Evolutionary conservation across 1,284 basidiomycete species (phyloP).

Genomic region (Flammula alnicola): DNA sequence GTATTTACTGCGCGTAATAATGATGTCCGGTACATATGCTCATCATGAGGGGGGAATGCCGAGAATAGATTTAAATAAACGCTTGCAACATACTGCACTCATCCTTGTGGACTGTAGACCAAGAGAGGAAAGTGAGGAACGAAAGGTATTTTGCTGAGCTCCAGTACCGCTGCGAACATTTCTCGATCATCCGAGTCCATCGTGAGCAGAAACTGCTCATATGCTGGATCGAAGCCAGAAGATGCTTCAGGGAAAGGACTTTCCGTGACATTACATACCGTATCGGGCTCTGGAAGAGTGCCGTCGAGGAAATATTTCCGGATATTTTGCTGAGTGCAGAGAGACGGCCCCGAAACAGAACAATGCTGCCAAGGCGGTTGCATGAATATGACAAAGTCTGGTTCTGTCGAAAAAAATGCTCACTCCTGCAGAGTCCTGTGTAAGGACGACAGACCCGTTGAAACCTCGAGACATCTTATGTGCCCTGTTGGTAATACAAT

Average conservation of each 20-base stretch:
- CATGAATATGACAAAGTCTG: background rate
- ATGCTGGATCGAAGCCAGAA: background rate
- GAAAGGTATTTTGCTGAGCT: conserved; percentile 9
- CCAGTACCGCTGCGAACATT: conserved; percentile 7
- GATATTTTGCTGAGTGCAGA: conserved; percentile 45
- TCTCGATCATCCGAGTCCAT: conserved; percentile 7
- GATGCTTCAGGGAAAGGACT: conserved; percentile 22
- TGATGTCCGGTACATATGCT: too few relatives aligned
- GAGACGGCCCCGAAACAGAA: conserved; percentile 42
- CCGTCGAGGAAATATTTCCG: conserved; percentile 46
- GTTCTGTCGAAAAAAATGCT: conserved; percentile 12
- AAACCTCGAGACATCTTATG: conserved; percentile 42
- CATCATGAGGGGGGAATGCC: too few relatives aligned
- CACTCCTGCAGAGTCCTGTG: conserved; percentile 46
- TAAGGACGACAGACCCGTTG: conserved; percentile 38
- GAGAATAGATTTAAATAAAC: too few relatives aligned
- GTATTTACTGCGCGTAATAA: too few relatives aligned
- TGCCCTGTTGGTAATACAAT: conserved; percentile 31
- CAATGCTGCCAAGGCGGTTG: conserved; percentile 35
- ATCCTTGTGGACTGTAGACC: too few relatives aligned
- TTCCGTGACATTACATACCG: conserved; percentile 39
- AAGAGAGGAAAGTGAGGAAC: too few relatives aligned
- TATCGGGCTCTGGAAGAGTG: conserved; percentile 41
- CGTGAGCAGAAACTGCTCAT: background rate
- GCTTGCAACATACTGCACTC: too few relatives aligned